Evolutionary conservation across 164 flowering plant genomes (phyloP).

Genomic region (Euptelea pleiosperma): DNA sequence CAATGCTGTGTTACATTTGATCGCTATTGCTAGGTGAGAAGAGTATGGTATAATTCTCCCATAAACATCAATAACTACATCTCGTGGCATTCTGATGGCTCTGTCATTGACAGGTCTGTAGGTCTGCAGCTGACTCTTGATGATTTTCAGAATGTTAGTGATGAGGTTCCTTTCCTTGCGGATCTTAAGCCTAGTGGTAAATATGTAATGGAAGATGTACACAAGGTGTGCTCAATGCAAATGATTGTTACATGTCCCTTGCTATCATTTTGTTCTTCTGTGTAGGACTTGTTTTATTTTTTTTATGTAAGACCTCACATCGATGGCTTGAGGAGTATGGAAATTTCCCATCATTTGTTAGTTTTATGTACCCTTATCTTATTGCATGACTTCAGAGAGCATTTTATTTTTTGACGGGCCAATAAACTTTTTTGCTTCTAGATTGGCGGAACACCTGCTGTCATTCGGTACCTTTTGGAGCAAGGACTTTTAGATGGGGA

Average conservation of each 20-base stretch:
- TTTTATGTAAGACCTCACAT: too few relatives aligned
- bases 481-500: constrained; percentile 78
- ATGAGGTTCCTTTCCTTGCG: constrained; percentile 84
- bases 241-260: background rate
- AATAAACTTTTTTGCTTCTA: constrained; percentile 19
- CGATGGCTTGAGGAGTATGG: background rate
- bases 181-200: constrained; percentile 99
- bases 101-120: constrained; percentile 70
- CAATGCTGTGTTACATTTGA: constrained; percentile 93
- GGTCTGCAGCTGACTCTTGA: constrained; percentile 79
- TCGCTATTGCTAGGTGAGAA: constrained; percentile 90
- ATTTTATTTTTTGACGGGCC: background rate
- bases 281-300: background rate
- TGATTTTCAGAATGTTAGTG: constrained; percentile 97
- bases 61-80: background rate
- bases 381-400: too few relatives aligned
- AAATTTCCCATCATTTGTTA: background rate
- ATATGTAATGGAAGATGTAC: constrained; percentile 96
- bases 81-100: constrained; percentile 13
- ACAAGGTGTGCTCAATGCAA: constrained; percentile 52
- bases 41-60: constrained; percentile 1
- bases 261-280: background rate
- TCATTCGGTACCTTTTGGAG: constrained; percentile 82
- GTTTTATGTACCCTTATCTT: too few relatives aligned
- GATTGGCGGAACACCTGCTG: constrained; percentile 98